Evolutionary conservation across 2,329 filamentous ascomycete genomes (phyloP).

Genomic region (Colletotrichum salicis): DNA sequence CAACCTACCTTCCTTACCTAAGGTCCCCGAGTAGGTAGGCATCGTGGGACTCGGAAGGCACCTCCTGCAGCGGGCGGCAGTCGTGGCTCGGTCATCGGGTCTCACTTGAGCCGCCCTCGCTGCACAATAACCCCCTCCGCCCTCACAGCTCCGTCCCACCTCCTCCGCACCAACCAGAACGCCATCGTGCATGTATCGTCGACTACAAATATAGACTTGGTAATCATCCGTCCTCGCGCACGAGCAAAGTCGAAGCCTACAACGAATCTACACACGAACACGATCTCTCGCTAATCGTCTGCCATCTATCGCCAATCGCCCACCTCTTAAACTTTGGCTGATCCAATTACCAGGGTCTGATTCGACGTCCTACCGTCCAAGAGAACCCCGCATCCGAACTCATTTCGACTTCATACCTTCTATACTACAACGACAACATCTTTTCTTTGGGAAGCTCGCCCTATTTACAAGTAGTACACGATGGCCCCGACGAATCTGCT

Average conservation of each 20-base stretch:
- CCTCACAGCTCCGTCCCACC: neutral
- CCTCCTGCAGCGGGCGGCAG: neutral
- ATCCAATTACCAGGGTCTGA: neutral
- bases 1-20: neutral
- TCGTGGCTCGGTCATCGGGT: slow-evolving; percentile 20
- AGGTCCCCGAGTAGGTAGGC: neutral
- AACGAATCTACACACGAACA: neutral
- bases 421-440: neutral
- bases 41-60: neutral
- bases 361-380: slow-evolving; percentile 9
- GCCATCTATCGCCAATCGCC: neutral
- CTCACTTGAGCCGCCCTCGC: slow-evolving; percentile 30
- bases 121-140: slow-evolving; percentile 22
- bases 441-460: neutral
- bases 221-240: neutral
- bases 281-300: neutral
- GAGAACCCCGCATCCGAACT: slow-evolving; percentile 5
- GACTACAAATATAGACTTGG: slow-evolving; percentile 6
- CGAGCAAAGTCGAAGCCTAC: neutral
- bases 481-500: slow-evolving; percentile 68
- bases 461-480: neutral
- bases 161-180: neutral
- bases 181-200: neutral
- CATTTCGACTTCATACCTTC: slow-evolving; percentile 2
- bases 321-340: neutral